Base-by-base conservation (phyloP, 1,284 basidiomycete genomes). In the Apiotrichum mycotoxinovorans region DNA sequence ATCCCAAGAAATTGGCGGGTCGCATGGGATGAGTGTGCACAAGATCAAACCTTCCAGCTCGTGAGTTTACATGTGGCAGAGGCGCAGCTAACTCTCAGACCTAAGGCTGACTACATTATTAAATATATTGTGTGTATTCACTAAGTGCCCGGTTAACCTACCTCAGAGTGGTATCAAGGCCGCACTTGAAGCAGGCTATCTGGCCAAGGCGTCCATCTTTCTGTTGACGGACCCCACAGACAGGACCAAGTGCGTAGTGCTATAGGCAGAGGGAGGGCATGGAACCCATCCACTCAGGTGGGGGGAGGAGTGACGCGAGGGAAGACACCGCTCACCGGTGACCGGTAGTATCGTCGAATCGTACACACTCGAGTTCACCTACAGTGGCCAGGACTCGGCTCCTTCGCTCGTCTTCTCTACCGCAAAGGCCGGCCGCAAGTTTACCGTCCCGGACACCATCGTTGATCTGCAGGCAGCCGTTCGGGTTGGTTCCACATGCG, bases 301-400 rank as follows among this genome's bases (percentile, higher is more conserved):
- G n/a, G n/a, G n/a, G n/a, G n/a, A n/a, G n/a, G n/a, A n/a, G n/a
- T n/a, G n/a, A n/a, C 12, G 30, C 30, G 30, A 30, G 12, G 30
- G 30, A 30, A 30, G 30, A 30, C 30, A 30, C 30, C n/a, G n/a
- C n/a, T n/a, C n/a, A n/a, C n/a, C n/a, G n/a, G n/a, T 30, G 30
- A 30, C 30, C 5, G 30, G 30, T 12, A 69, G 67, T n/a, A 60
- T 66, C 15, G 23, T 69, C 18, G 67, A 69, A 46, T 57, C 66
- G 0, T 67, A 66, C 49, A 66, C 63, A 0, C 62, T 71, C 53
- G 65, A 65, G 45, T 69, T 71, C 48, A 50, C 34, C 30, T 69
- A 70, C 52, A 30, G 54, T 14, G 41, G 15, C 10, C 25, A 8
- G 4, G 46, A 18, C 3, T 12, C 11, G 17, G 12, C 41, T 1